Percentiles rank a stretch among this genome's conserved stretches.
These are phyloP conservation scores for Podochytrium sp. DNA, from an alignment of 192 early-diverging fungal species.

Conservation along the genomic window DNA sequence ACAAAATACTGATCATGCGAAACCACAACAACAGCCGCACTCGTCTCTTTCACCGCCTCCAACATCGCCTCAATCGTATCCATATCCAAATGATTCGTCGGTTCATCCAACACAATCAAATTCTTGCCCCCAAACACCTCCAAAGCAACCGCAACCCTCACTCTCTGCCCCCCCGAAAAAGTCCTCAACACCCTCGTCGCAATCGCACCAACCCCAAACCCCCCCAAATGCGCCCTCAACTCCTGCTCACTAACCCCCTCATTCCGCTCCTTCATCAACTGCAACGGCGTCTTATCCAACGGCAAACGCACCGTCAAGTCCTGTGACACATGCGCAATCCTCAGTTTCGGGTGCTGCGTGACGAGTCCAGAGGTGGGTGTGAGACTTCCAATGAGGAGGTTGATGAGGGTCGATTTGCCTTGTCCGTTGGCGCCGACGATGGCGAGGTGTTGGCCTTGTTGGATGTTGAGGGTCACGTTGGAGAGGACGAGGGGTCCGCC, in stretches of 20 bases:
- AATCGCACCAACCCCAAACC: constrained; percentile 73
- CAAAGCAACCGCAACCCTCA: constrained; percentile 73
- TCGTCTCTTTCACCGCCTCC: constrained; percentile 69
- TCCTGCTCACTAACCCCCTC: constrained; percentile 61
- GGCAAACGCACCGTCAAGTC: constrained; percentile 66
- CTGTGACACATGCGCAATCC: constrained; percentile 86
- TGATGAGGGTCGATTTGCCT: constrained; percentile 78
- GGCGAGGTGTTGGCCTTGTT: constrained; percentile 69
- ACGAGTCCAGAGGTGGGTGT: constrained; percentile 68
- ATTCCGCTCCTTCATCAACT: constrained; percentile 48
- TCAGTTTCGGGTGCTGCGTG: constrained; percentile 62
- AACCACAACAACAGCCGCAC: constrained; percentile 79
- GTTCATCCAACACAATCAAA: constrained; percentile 75
- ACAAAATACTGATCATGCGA: constrained; percentile 90
- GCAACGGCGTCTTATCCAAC: constrained; percentile 54
- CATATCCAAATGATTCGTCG: constrained; percentile 88
- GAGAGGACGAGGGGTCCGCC: constrained; percentile 48
- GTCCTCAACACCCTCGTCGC: constrained; percentile 63
- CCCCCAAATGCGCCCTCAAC: constrained; percentile 73
- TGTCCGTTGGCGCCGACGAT: constrained; percentile 80
- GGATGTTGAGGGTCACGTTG: constrained; percentile 73
- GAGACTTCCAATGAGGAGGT: constrained; percentile 68
- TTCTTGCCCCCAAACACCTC: constrained; percentile 49
- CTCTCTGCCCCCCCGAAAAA: constrained; percentile 84
- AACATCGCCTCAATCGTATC: constrained; percentile 78